Conservation (phyloP, 768 basidiomycete genomes). For the Lactifluus pinguis region DNA sequence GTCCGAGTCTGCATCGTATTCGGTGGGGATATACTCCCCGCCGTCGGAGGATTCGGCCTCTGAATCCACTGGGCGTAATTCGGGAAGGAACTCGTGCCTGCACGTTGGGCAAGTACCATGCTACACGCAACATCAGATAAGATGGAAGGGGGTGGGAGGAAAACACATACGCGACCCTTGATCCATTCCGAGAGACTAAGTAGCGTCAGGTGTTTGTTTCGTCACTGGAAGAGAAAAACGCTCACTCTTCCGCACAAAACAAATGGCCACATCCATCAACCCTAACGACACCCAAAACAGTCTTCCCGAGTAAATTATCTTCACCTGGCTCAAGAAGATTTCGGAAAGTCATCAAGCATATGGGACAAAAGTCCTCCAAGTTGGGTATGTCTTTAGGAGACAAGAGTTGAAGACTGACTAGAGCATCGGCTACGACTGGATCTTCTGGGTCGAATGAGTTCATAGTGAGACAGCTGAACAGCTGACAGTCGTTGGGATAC, state of each 20-base stretch:
- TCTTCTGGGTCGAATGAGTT: neutral
- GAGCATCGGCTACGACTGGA: conserved; percentile 2
- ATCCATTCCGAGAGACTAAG: conserved; percentile 62
- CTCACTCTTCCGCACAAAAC: conserved; percentile 60
- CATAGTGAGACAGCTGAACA: neutral
- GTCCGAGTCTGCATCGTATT: conserved; percentile 36
- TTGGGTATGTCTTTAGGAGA: conserved; percentile 9
- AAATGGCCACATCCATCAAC: conserved; percentile 53
- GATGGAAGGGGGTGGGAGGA: conserved; percentile 2
- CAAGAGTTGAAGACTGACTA: conserved; percentile 7
- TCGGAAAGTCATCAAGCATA: conserved; percentile 50
- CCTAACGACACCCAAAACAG: conserved; percentile 42
- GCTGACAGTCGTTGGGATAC: neutral
- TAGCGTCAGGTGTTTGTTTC: neutral
- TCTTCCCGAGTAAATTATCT: conserved; percentile 17
- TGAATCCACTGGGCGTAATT: conserved; percentile 40
- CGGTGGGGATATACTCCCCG: conserved; percentile 54
- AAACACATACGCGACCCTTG: conserved; percentile 36
- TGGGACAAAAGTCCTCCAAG: conserved; percentile 51
- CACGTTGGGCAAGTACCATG: conserved; percentile 69
- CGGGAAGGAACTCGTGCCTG: conserved; percentile 47
- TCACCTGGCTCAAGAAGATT: conserved; percentile 29
- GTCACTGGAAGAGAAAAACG: conserved; percentile 5
- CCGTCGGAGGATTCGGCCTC: conserved; percentile 62
- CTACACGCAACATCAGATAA: conserved; percentile 27